phyloP scores from a whole-genome alignment of 2,329 filamentous ascomycete species.

The Penicillium sp. region DNA sequence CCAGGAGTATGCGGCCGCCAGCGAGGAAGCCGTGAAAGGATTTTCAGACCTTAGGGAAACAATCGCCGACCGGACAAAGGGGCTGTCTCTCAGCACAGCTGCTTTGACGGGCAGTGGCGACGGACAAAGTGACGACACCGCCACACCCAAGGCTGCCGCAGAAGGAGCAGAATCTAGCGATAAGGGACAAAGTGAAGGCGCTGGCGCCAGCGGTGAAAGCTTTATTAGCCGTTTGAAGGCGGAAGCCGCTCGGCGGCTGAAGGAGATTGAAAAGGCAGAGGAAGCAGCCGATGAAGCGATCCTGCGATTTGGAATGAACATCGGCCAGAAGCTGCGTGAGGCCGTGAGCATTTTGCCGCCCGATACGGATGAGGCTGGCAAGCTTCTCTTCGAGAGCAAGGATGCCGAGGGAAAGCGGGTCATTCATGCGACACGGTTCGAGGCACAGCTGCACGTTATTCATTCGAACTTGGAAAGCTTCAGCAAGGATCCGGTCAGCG shows the following conservation, averaged over 20 bases:
- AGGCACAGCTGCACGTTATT: slow-evolving; percentile 93
- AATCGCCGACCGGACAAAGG: slow-evolving; percentile 70
- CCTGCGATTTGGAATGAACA: slow-evolving; percentile 83
- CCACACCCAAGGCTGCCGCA: slow-evolving; percentile 26
- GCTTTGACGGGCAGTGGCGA: slow-evolving; percentile 23
- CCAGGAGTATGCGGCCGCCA: slow-evolving; percentile 76
- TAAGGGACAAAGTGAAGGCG: slow-evolving; percentile 23
- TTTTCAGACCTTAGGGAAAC: slow-evolving; percentile 67
- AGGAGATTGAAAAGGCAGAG: slow-evolving; percentile 86
- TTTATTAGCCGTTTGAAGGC: slow-evolving; percentile 73
- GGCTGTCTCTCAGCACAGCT: slow-evolving; percentile 60
- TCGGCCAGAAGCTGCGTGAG: slow-evolving; percentile 84
- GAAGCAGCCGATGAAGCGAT: slow-evolving; percentile 95
- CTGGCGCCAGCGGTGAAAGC: slow-evolving; percentile 47
- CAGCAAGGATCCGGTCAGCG: slow-evolving; percentile 71
- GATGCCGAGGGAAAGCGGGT: slow-evolving; percentile 86
- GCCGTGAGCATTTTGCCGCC: slow-evolving; percentile 85
- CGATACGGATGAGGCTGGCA: slow-evolving; percentile 47
- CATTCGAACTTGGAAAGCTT: slow-evolving; percentile 83
- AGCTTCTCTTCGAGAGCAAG: slow-evolving; percentile 89
- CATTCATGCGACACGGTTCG: slow-evolving; percentile 90
- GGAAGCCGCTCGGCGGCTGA: slow-evolving; percentile 78
- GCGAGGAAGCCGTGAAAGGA: slow-evolving; percentile 78
- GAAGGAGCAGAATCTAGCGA: slow-evolving; percentile 18
- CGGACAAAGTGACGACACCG: slow-evolving; percentile 26